These are phyloP conservation scores for Hanseniaspora gamundiae DNA, from an alignment of 1,139 yeast species.

Conservation along the genomic window DNA sequence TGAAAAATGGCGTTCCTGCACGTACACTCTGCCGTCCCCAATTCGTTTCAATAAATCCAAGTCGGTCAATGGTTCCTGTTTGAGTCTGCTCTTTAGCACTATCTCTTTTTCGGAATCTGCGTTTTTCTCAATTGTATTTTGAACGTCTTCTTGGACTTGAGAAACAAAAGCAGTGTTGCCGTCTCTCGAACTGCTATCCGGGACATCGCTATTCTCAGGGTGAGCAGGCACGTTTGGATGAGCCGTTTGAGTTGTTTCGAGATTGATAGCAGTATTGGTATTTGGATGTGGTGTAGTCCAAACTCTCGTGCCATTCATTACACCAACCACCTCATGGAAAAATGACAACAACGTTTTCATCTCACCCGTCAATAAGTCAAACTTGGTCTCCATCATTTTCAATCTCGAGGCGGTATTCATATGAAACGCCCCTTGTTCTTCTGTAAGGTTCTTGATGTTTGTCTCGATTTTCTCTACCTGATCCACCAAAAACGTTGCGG, in stretches of 20 bases:
- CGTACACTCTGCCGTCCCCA: conserved; percentile 18
- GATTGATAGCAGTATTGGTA: neutral
- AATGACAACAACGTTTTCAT: neutral
- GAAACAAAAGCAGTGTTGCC: neutral
- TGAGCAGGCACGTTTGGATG: no score
- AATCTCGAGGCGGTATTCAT: neutral
- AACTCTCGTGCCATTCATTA: neutral
- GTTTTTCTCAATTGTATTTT: neutral
- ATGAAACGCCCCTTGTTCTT: neutral
- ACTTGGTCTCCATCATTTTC: neutral
- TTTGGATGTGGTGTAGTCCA: neutral
- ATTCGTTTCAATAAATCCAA: conserved; percentile 24
- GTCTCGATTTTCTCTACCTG: conserved; percentile 1
- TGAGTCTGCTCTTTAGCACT: neutral
- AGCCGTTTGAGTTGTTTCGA: neutral
- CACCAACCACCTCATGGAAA: conserved; percentile 2
- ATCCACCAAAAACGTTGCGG: neutral
- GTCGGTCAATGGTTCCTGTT: conserved; percentile 9
- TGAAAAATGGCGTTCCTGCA: neutral
- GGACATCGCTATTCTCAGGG: no score
- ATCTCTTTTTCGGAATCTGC: neutral
- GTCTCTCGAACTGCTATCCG: neutral
- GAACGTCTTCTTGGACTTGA: neutral
- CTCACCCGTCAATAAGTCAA: neutral
- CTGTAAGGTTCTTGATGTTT: neutral